Evolutionary conservation across 1,284 basidiomycete genomes (phyloP).

Genomic region (Irpex sp.): DNA sequence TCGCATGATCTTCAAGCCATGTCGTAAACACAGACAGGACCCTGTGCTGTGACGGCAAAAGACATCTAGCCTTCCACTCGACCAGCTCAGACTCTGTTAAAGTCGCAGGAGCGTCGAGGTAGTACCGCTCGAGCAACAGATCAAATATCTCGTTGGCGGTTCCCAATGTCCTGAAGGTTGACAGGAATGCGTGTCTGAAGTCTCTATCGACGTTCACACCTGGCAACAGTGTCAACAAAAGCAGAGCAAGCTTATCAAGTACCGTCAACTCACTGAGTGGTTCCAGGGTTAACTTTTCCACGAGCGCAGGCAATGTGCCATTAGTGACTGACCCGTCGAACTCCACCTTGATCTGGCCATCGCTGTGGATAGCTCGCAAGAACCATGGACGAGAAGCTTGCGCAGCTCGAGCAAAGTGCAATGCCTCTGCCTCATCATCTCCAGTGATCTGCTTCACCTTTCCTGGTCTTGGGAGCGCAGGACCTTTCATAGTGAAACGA

Average conservation of each 20-base stretch:
- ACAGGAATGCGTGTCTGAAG: slow-evolving; percentile 69
- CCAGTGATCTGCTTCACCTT: slow-evolving; percentile 42
- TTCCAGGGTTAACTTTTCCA: slow-evolving; percentile 67
- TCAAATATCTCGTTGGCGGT: slow-evolving; percentile 67
- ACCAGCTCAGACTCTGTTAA: slow-evolving; percentile 49
- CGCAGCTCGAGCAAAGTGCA: slow-evolving; percentile 32
- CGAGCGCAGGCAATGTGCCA: slow-evolving; percentile 66
- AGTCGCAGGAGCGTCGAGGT: slow-evolving; percentile 48
- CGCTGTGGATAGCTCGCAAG: slow-evolving; percentile 55
- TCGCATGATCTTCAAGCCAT: slow-evolving; percentile 59
- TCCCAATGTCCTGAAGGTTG: slow-evolving; percentile 78
- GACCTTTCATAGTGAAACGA: slow-evolving; percentile 2
- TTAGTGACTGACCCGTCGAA: slow-evolving; percentile 56
- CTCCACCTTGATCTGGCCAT: slow-evolving; percentile 54
- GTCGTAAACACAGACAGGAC: slow-evolving; percentile 53
- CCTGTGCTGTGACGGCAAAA: slow-evolving; percentile 51
- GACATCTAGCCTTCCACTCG: slow-evolving; percentile 64
- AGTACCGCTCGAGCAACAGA: slow-evolving; percentile 61
- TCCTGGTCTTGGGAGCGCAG: slow-evolving; percentile 22
- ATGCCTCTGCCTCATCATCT: slow-evolving; percentile 41
- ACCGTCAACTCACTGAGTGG: slow-evolving; percentile 38
- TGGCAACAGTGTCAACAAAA: neutral
- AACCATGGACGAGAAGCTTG: slow-evolving; percentile 53
- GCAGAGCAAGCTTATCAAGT: neutral
- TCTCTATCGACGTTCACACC: slow-evolving; percentile 11